phyloP scores from a whole-genome alignment of 1,284 basidiomycete genomes.

The Leccinum ponderosum region DNA sequence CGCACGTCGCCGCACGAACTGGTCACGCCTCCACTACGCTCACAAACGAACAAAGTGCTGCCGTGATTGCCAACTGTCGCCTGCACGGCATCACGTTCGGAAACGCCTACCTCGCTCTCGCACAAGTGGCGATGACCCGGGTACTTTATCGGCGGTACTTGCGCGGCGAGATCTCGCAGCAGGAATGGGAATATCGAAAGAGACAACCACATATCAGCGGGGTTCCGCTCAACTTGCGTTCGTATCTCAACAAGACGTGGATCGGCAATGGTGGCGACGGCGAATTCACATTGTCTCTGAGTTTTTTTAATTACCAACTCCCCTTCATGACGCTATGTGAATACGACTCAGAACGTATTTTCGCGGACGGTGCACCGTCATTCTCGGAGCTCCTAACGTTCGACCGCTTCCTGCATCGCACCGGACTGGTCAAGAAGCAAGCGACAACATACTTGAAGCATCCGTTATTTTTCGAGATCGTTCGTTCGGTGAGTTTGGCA shows the following conservation, averaged over 20 bases:
- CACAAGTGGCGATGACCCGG: constrained; percentile 56
- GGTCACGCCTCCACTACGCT: constrained; percentile 26
- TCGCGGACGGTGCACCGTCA: constrained; percentile 40
- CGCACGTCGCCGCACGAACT: constrained; percentile 39
- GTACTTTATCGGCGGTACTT: constrained; percentile 49
- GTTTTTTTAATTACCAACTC: constrained; percentile 45
- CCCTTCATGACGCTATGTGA: constrained; percentile 52
- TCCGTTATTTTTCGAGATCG: constrained; percentile 53
- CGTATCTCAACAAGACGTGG: constrained; percentile 52
- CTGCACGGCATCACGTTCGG: constrained; percentile 49
- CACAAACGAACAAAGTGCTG: constrained; percentile 27
- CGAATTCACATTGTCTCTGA: constrained; percentile 46
- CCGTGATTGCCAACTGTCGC: constrained; percentile 41
- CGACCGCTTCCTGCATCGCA: constrained; percentile 47
- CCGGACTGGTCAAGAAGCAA: constrained; percentile 40
- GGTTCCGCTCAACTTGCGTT: constrained; percentile 51
- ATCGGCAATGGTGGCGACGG: constrained; percentile 43
- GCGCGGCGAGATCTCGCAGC: constrained; percentile 45
- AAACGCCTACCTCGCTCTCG: constrained; percentile 48
- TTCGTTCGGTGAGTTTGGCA: constrained; percentile 26
- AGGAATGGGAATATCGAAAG: constrained; percentile 55
- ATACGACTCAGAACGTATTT: constrained; percentile 1
- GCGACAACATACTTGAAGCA: constrained; percentile 35
- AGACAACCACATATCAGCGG: constrained; percentile 49
- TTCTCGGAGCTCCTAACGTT: constrained; percentile 43